Evolutionary conservation across 306 rosid genomes (phyloP), one percentile per base, ranked within the genome.

Genomic region (Erythrophleum fordii): DNA sequence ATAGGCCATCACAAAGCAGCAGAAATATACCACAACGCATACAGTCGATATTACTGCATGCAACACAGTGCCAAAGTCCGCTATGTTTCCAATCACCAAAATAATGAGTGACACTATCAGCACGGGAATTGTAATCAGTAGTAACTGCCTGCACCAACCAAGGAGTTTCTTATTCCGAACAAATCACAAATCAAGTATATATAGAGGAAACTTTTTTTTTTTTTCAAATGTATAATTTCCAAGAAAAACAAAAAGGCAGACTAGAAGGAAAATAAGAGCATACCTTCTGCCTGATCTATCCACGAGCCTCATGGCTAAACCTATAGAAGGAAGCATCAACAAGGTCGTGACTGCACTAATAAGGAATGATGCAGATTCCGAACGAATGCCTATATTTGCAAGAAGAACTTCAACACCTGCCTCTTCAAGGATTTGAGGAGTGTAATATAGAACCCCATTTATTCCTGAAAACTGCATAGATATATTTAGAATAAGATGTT

Each of bases 221-320:
- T 42, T 58, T 22, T 20, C 0, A 0, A 37, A 66, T 18, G 45
- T 18, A 31, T 59, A 45, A 18, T 37, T 37, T 35, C 17, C 71
- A 37, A 65, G 71, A 37, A 37, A 37, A 65, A 35, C n/a, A n/a
- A 37, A 35, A 37, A 37, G 49, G 71, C 22, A 45, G 58, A 69
- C 5, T 8, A 6, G n/a, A 34, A 51, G 28, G 28, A 16, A 29
- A 62, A 45, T 22, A 29, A 72, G 5, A 65, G 25, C 16, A 59
- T 92, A 95, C 98, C 98, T 95, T 83, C 98, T 89, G 64, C 98
- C 98, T 6, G 98, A 84, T 80, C 87, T 79, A 90, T 95, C 98
- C 97, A 95, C 89, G 60, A 95, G 97, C 87, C 93, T 90, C 98
- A 95, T 95, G 78, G 97, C 97, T 81, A 95, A 87, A 53, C 97